These are phyloP conservation scores for Rutidosis leptorrhynchoides DNA, from an alignment of 129 eudicot genomes.

Conservation along the genomic window DNA sequence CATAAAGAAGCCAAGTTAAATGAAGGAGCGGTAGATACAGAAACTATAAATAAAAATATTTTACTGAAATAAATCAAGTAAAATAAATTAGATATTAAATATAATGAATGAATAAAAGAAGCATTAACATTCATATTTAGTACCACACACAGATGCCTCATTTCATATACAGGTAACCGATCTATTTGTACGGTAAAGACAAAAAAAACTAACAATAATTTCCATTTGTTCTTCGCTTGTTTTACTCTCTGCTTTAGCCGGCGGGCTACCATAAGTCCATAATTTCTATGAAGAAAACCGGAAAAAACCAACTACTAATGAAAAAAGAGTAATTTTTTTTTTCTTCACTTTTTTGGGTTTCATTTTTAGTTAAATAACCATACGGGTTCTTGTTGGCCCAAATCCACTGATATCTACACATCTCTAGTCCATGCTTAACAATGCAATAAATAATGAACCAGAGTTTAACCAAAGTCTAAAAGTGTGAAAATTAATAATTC, in stretches of 20 bases:
- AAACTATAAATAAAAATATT: conserved; percentile 6
- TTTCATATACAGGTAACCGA: conserved; percentile 34
- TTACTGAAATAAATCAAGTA: conserved; percentile 22
- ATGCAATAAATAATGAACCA: conserved; percentile 38
- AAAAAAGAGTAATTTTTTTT: no score
- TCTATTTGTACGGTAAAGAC: conserved; percentile 38
- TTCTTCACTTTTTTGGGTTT: conserved; percentile 29
- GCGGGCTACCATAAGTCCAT: no score
- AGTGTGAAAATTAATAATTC: neutral
- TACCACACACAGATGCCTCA: conserved; percentile 33
- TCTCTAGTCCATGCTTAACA: conserved; percentile 76
- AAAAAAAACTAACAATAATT: conserved; percentile 18
- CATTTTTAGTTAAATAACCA: conserved; percentile 53
- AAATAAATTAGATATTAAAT: no score
- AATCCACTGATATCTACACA: conserved; percentile 97
- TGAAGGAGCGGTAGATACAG: neutral
- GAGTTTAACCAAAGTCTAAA: conserved; percentile 7
- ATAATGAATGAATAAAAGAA: conserved; percentile 31
- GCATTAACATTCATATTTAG: conserved; percentile 5
- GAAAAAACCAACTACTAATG: neutral
- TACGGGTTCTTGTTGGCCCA: conserved; percentile 99
- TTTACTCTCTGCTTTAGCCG: conserved; percentile 28
- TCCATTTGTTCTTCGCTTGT: conserved; percentile 6
- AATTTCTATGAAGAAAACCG: conserved; percentile 24
- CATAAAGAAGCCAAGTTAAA: conserved; percentile 8